Conservation (phyloP, 345 rosid species). For the Gossypium herbaceum region DNA sequence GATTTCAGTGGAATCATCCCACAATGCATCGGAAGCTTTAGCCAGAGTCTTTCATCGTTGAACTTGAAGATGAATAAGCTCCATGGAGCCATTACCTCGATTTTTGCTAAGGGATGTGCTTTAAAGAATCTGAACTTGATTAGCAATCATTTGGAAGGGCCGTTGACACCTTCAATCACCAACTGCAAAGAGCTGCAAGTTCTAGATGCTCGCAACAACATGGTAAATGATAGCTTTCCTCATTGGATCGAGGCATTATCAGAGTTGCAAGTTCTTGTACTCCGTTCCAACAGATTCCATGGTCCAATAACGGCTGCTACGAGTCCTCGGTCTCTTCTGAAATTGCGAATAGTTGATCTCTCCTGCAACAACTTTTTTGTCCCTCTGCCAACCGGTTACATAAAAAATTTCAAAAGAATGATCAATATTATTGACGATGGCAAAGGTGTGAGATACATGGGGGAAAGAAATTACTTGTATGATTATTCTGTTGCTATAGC, state of each 20-base stretch:
- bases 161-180: not conserved
- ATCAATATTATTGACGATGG: no score
- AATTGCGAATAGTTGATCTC: no score
- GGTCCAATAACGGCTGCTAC: no score
- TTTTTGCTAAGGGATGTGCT: not conserved
- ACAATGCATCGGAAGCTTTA: slow-evolving; percentile 19
- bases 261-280: not conserved
- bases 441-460: no score
- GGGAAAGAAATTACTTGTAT: no score
- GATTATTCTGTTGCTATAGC: no score
- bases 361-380: slow-evolving; percentile 25
- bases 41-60: not conserved
- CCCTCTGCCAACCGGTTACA: slow-evolving; percentile 7
- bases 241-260: slow-evolving; percentile 8
- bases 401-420: no score
- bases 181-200: not conserved
- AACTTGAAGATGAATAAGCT: slow-evolving; percentile 21
- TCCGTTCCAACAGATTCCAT: slow-evolving; percentile 9
- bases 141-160: slow-evolving; percentile 18
- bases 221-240: slow-evolving; percentile 14
- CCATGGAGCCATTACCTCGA: slow-evolving; percentile 13
- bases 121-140: slow-evolving; percentile 12
- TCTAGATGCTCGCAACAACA: slow-evolving; percentile 16
- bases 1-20: slow-evolving; percentile 24
- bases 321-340: no score